Evolutionary conservation across 306 rosid genomes (phyloP), one percentile per base, ranked within the genome.

Genomic region (Prunus salicina): DNA sequence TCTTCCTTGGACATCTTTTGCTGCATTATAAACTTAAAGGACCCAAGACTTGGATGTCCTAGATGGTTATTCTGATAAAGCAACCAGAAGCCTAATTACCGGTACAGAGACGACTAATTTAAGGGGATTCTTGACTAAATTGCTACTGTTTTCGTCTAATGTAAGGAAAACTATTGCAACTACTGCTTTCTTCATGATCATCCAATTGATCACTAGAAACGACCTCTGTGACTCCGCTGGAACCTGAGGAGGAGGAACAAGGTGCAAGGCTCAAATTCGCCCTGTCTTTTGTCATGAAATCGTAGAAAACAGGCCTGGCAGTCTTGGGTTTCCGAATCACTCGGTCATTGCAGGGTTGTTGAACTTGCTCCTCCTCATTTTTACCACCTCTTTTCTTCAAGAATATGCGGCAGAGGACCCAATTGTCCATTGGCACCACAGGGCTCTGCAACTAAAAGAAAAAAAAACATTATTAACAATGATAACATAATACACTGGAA

Each of bases 381-480:
- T 84, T 87, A 47, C 78, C 71, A 38, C 78, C 84, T 72, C 99
- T 92, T 73, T 82, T 92, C 93, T 95, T 95, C 73, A 91, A 79
- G 82, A 95, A 95, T 85, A 95, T 88, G 56, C 99, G 97, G 80
- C 99, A 92, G 0, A 95, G 87, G 45, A 95, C 96, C 99, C 99
- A 95, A 43, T 87, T 88, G 52, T 89, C 87, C 86, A 83, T 53
- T 19, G 80, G 83, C 69, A 22, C 76, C 74, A 50, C 79, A 49
- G 69, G 46, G 49, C 78, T 79, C 90, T 88, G 86, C 77, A 81
- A 68, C 53, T 53, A 49, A 49, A 13, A 49, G 4, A 49, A 49
- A 3, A 49, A 49, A 47, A 49, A 12, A 49, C 5, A 11, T 49
- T 3, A 49, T 14, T 9, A 49, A 49, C 13, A 49, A 49, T 7